Percentiles rank a stretch among this genome's conserved stretches.
These are phyloP conservation scores for Talaromyces thailandensis DNA, from an alignment of 495 filamentous ascomycete genomes.

Conservation along the genomic window DNA sequence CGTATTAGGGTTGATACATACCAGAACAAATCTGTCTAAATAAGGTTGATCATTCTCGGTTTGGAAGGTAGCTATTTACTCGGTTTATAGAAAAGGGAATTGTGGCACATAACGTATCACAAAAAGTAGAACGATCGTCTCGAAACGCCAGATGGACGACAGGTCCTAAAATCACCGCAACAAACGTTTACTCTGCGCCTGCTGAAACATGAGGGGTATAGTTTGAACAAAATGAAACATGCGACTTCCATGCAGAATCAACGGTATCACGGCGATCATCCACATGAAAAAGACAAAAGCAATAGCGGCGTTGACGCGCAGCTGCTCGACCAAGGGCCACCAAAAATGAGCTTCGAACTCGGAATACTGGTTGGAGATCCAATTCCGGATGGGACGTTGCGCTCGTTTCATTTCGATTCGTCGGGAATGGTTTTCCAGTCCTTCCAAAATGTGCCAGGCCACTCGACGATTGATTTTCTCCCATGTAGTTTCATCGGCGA, in stretches of 20 bases:
- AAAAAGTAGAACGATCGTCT: not conserved
- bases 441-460: constrained; percentile 46
- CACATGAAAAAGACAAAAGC: constrained; percentile 24
- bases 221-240: constrained; percentile 12
- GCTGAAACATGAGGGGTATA: constrained; percentile 8
- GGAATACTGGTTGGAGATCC: not conserved
- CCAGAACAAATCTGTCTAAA: not conserved
- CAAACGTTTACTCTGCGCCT: constrained; percentile 6
- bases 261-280: constrained; percentile 26
- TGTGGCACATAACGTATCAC: not conserved
- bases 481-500: constrained; percentile 53
- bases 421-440: constrained; percentile 27
- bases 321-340: constrained; percentile 14
- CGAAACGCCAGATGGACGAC: not conserved
- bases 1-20: not conserved
- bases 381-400: constrained; percentile 8
- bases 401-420: not conserved
- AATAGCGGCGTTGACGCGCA: constrained; percentile 18
- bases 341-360: constrained; percentile 4
- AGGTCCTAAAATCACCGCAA: not conserved
- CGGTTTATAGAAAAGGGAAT: not conserved
- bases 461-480: constrained; percentile 55
- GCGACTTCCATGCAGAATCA: constrained; percentile 25
- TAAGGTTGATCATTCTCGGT: not conserved
- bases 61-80: not conserved